Evolutionary conservation across 768 basidiomycete species (phyloP).

Genomic region (Naganishia friedmannii): DNA sequence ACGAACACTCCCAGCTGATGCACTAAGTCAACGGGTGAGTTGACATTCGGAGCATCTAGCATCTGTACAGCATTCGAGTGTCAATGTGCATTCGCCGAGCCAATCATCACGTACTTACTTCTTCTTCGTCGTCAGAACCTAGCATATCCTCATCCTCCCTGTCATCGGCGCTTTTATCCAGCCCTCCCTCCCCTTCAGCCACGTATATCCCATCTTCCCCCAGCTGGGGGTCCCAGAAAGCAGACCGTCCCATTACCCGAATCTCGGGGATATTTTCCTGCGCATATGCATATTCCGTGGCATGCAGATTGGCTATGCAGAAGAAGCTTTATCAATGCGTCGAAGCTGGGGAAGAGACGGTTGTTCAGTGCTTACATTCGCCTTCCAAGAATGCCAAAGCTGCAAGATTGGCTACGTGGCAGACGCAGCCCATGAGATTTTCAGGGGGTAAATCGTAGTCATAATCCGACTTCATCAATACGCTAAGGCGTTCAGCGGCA

Average conservation of each 20-base stretch:
- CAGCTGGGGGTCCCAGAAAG: neutral
- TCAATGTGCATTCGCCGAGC: neutral
- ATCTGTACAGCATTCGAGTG: neutral
- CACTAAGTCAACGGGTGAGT: slow-evolving; percentile 6
- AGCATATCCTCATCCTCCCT: neutral
- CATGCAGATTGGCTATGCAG: neutral
- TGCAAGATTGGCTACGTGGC: neutral
- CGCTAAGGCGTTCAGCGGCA: neutral
- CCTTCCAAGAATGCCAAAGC: neutral
- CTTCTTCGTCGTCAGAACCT: neutral
- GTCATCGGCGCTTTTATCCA: neutral
- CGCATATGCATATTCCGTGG: neutral
- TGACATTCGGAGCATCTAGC: neutral
- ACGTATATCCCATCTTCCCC: neutral
- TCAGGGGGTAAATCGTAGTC: neutral
- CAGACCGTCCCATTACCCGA: neutral
- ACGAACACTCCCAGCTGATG: slow-evolving; percentile 6
- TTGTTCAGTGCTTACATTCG: neutral
- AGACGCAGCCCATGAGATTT: neutral
- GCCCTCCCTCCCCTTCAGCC: neutral
- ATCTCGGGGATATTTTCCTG: neutral
- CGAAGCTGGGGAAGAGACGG: neutral
- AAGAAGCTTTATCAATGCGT: neutral
- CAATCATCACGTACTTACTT: neutral
- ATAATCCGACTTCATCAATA: neutral